Evolutionary conservation across 2,329 filamentous ascomycete species (phyloP), one percentile per base, ranked within the genome.

Genomic region (Colletotrichum simmondsii): DNA sequence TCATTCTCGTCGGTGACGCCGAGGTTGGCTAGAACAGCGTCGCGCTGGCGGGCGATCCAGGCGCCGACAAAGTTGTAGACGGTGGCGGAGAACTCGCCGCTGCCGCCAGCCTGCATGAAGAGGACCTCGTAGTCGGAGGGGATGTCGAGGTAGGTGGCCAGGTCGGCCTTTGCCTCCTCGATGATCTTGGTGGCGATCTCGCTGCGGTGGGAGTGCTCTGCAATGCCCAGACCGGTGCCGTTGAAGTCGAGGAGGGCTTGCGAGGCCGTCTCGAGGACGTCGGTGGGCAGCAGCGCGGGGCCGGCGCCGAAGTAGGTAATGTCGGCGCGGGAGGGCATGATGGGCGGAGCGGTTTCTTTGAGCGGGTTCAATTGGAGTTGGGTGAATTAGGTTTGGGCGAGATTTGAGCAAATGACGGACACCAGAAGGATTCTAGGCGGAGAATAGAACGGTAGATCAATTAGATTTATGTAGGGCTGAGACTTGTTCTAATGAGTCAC

Each of bases 251-350:
- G 83, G 5, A 98, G 91, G 1, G 94, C 93, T 80, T 91, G 82
- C 1, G 95, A 91, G 63, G 94, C 95, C 57, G 87, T 88, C 82
- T 97, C 91, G 62, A 98, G 90, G 26, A 98, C 94, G 4, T 90
- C 84, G 14, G 94, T 97, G 28, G 95, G 95, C 22, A 98, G 88
- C 37, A 91, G 87, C n/a, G 96, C 95, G 61, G 96, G 96, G 75
- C 96, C 96, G 65, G 96, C 95, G 74, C 95, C 95, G 78, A 97
- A 98, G 84, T 97, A 97, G 76, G 92, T 89, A 81, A 97, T 90
- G 75, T 96, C 92, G 77, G 91, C 87, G 83, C 94, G 88, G 75
- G 90, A 86, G 78, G 93, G 92, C 94, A 96, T 94, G 53, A 22
- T 63, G 66, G 58, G 64, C 61, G 57, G 46, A 49, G n/a, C 42